A percentile compares a stretch with the other conserved stretches of the same genome.
Conservation (phyloP, 192 early-diverging fungal species). For the Umbelopsis vinacea region DNA sequence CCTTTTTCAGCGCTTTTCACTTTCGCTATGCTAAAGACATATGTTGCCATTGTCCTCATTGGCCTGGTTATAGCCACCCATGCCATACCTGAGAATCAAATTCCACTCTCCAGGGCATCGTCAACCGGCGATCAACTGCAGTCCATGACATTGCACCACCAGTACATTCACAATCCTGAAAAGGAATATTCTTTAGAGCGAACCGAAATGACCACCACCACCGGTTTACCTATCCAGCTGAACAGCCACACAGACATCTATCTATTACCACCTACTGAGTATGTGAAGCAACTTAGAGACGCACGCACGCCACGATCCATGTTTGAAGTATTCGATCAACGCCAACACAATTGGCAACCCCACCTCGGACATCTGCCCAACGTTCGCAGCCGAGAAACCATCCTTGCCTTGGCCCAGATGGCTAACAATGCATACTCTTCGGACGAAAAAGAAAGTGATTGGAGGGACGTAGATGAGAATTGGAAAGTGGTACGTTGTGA, state of each 20-base stretch:
- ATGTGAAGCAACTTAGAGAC: background rate
- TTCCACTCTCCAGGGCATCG: background rate
- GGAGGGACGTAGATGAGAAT: slow-evolving; percentile 64
- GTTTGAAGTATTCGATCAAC: background rate
- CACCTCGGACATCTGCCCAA: slow-evolving; percentile 58
- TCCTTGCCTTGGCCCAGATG: slow-evolving; percentile 78
- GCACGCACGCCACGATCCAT: slow-evolving; percentile 2
- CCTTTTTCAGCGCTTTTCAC: background rate
- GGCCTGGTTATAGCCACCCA: background rate
- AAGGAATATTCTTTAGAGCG: background rate
- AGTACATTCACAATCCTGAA: background rate
- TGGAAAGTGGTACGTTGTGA: slow-evolving; percentile 54
- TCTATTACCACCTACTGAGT: background rate
- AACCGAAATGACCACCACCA: background rate
- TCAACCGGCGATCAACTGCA: background rate
- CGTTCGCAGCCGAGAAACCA: slow-evolving; percentile 68
- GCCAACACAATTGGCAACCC: background rate
- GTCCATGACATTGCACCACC: background rate
- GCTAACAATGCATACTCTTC: slow-evolving; percentile 82
- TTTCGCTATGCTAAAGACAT: slow-evolving; percentile 6
- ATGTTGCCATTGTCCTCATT: background rate
- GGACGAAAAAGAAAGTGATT: slow-evolving; percentile 52
- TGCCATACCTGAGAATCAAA: background rate
- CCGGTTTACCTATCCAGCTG: background rate
- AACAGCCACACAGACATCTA: background rate